Evolutionary conservation across 208 protist species (phyloP).

Genomic region (Crithidia fasciculata): DNA sequence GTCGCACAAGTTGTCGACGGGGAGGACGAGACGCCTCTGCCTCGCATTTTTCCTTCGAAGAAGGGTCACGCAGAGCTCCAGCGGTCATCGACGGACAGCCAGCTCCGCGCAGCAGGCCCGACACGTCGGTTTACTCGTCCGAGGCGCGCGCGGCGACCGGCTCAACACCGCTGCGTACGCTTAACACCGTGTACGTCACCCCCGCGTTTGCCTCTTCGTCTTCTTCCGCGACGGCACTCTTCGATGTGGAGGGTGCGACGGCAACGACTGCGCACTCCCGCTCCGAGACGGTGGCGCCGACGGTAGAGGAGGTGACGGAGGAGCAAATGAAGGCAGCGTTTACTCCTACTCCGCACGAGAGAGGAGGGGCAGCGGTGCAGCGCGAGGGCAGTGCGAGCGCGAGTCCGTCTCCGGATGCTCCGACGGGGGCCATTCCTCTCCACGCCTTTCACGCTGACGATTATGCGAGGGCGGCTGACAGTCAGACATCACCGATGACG

Average conservation of each 20-base stretch:
- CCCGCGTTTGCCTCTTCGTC: neutral
- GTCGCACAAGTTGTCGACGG: too few relatives aligned
- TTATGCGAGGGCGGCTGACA: too few relatives aligned
- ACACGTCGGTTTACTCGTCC: conserved; percentile 1
- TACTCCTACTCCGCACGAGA: neutral
- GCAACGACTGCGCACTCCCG: neutral
- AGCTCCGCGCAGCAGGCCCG: neutral
- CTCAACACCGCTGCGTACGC: neutral
- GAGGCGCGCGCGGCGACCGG: neutral
- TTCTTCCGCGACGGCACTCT: too few relatives aligned
- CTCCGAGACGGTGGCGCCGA: neutral
- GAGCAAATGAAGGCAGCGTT: too few relatives aligned
- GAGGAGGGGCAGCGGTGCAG: neutral
- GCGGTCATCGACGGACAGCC: neutral
- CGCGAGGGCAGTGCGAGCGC: neutral
- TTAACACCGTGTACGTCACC: neutral
- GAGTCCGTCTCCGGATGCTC: conserved; percentile 5
- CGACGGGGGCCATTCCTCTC: neutral
- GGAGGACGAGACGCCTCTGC: too few relatives aligned
- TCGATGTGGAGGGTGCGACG: neutral
- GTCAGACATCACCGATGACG: neutral
- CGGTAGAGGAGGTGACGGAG: neutral
- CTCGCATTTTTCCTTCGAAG: too few relatives aligned
- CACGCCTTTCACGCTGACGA: neutral
- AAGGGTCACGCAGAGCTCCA: neutral